Percentiles rank a stretch among this genome's conserved stretches.
Conservation (phyloP, 352 stramenopile genomes). For the Blastocystis hominis region DNA sequence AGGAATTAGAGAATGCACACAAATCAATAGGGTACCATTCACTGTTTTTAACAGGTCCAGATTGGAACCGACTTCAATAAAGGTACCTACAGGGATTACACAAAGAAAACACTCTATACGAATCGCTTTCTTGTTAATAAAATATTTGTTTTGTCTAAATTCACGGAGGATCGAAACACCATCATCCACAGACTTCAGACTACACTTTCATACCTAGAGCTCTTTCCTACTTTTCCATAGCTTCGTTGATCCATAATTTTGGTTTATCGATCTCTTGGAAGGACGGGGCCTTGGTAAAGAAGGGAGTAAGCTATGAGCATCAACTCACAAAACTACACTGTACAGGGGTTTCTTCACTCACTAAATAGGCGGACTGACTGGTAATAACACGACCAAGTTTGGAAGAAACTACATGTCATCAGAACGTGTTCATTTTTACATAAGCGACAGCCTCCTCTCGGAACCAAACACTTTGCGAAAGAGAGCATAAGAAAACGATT, state of each 20-base stretch:
- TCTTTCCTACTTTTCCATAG: neutral
- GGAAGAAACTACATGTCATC: conserved; percentile 11
- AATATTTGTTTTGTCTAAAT: conserved; percentile 21
- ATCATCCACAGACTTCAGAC: conserved; percentile 31
- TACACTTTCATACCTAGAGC: neutral
- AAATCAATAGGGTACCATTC: neutral
- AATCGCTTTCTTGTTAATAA: conserved; percentile 10
- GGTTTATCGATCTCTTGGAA: conserved; percentile 1
- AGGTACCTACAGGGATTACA: neutral
- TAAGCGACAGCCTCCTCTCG: neutral
- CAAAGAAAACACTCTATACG: neutral
- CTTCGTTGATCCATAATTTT: conserved; percentile 41
- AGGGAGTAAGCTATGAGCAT: neutral
- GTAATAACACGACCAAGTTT: conserved; percentile 8
- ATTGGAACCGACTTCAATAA: neutral
- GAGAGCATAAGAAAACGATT: neutral
- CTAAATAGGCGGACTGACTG: conserved; percentile 46
- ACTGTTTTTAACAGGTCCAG: conserved; percentile 1
- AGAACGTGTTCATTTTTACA: neutral
- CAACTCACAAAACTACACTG: neutral
- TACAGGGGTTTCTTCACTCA: conserved; percentile 44
- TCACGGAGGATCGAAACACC: neutral
- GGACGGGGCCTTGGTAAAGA: neutral
- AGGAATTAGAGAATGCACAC: neutral
- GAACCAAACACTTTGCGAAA: neutral